Percentiles rank a stretch among this genome's conserved stretches.
Evolutionary conservation across 768 basidiomycete species (phyloP).

Genomic region (Calocybe cyanea): DNA sequence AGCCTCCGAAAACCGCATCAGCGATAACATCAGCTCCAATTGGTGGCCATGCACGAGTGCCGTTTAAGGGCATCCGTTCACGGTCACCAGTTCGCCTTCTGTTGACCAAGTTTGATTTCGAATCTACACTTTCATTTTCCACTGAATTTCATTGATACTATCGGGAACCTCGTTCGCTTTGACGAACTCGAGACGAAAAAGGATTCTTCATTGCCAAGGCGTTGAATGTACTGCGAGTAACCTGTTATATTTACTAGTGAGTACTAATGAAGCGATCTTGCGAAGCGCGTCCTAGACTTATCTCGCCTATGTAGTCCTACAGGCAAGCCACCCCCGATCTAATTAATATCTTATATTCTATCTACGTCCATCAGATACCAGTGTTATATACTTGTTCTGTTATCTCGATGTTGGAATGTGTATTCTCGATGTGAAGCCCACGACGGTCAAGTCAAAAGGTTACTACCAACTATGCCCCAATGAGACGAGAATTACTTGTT

Average conservation of each 20-base stretch:
- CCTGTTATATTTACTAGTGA: slow-evolving; percentile 34
- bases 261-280: slow-evolving; percentile 34
- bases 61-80: too few species aligned
- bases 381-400: slow-evolving; percentile 41
- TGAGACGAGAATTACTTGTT: slow-evolving; percentile 39
- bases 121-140: too few species aligned
- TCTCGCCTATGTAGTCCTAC: too few species aligned
- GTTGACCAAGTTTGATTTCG: too few species aligned
- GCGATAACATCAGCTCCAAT: too few species aligned
- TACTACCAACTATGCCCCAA: slow-evolving; percentile 38
- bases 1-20: too few species aligned
- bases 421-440: slow-evolving; percentile 40
- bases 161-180: slow-evolving; percentile 28
- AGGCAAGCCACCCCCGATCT: slow-evolving; percentile 19
- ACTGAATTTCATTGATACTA: slow-evolving; percentile 1
- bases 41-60: too few species aligned
- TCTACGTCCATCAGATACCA: slow-evolving; percentile 39
- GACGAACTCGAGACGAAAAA: slow-evolving; percentile 37
- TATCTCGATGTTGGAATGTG: slow-evolving; percentile 34
- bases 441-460: slow-evolving; percentile 46
- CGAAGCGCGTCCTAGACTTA: too few species aligned
- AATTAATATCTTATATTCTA: slow-evolving; percentile 32
- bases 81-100: too few species aligned
- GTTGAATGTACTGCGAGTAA: slow-evolving; percentile 28
- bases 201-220: slow-evolving; percentile 28